Conservation (phyloP, 2,329 filamentous ascomycete species). For the Apiospora hydei region DNA sequence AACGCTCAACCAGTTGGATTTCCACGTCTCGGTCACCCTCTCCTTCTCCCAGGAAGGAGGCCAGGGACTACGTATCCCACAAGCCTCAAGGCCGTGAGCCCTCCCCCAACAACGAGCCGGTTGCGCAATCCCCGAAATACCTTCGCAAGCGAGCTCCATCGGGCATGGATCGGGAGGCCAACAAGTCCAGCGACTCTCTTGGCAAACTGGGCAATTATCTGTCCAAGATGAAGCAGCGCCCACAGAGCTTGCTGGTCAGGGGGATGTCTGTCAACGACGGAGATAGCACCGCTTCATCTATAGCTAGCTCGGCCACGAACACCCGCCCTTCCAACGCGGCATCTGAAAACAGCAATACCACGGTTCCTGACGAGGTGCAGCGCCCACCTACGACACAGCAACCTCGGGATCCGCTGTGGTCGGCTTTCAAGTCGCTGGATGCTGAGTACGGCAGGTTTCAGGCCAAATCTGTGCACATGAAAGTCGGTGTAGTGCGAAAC, state of each 20-base stretch:
- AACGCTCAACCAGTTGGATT: conserved; percentile 55
- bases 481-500: conserved; percentile 76
- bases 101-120: conserved; percentile 40
- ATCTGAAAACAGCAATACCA: conserved; percentile 43
- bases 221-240: conserved; percentile 58
- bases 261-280: conserved; percentile 38
- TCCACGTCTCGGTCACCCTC: conserved; percentile 57
- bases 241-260: conserved; percentile 51
- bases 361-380: conserved; percentile 38
- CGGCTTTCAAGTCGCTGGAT: conserved; percentile 62
- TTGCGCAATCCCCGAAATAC: conserved; percentile 41
- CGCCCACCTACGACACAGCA: conserved; percentile 29
- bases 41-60: conserved; percentile 44
- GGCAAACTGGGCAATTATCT: conserved; percentile 51
- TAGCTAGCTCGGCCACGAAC: conserved; percentile 51
- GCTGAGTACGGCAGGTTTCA: conserved; percentile 65
- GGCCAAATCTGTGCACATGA: conserved; percentile 74
- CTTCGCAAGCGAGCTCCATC: conserved; percentile 42
- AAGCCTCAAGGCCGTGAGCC: conserved; percentile 33
- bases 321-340: conserved; percentile 41
- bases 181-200: conserved; percentile 46
- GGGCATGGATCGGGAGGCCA: conserved; percentile 39
- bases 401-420: conserved; percentile 61
- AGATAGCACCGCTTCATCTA: conserved; percentile 56
- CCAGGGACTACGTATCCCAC: conserved; percentile 35